Percentiles rank a stretch among this genome's conserved stretches.
Evolutionary conservation across 257 asterid genomes (phyloP).

Genomic region (Primulina huaijiensis): DNA sequence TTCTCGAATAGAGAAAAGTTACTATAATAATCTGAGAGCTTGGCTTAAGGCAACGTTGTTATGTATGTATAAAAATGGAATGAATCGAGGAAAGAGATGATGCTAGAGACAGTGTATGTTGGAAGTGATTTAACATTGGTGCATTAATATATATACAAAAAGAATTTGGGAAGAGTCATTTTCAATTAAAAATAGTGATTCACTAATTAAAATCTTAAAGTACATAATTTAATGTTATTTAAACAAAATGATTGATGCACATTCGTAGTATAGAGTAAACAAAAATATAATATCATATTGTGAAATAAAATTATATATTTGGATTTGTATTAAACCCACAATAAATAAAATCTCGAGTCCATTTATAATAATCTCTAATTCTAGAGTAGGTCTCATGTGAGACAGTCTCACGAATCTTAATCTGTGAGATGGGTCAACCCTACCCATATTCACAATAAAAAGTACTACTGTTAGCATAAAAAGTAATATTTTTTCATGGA

Average conservation of each 20-base stretch:
- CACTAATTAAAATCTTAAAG: background rate
- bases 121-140: conserved; percentile 8
- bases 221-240: background rate
- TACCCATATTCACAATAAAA: too few species aligned
- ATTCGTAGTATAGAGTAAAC: background rate
- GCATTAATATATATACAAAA: conserved; percentile 23
- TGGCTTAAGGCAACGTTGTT: background rate
- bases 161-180: conserved; percentile 24
- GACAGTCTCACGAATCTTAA: too few species aligned
- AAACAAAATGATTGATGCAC: background rate
- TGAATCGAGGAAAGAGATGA: conserved; percentile 30
- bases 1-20: background rate
- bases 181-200: conserved; percentile 19
- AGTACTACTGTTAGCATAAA: too few species aligned
- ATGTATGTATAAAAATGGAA: background rate
- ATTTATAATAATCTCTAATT: too few species aligned
- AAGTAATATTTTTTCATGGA: too few species aligned
- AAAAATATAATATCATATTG: too few species aligned
- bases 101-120: conserved; percentile 25
- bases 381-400: too few species aligned
- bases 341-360: too few species aligned
- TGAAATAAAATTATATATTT: too few species aligned
- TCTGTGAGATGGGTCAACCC: too few species aligned
- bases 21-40: background rate
- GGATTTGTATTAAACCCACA: too few species aligned